Conservation (phyloP, 2,329 filamentous ascomycete species). For the Aspergillus fischeri region DNA sequence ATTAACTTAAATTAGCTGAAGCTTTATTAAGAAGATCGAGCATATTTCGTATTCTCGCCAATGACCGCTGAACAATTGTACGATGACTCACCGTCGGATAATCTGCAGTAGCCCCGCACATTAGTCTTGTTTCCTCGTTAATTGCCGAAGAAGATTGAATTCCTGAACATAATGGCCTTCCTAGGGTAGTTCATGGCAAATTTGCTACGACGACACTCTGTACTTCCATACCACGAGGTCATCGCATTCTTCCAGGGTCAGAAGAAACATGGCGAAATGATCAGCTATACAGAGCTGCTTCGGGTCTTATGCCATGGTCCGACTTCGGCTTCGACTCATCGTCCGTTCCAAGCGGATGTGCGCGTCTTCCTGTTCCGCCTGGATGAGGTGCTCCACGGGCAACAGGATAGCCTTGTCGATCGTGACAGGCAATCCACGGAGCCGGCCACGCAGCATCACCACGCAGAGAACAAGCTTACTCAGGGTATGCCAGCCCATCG, state of each 20-base stretch:
- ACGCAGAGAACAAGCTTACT: constrained; percentile 53
- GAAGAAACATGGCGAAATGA: too few species aligned
- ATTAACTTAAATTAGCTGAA: not conserved
- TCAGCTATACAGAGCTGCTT: too few species aligned
- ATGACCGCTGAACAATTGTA: not conserved
- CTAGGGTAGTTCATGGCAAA: too few species aligned
- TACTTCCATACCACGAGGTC: too few species aligned
- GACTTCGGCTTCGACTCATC: not conserved
- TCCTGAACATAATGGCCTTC: too few species aligned
- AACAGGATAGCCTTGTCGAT: constrained; percentile 45
- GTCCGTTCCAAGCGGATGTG: not conserved
- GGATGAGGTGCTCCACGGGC: constrained; percentile 25
- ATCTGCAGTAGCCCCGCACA: not conserved
- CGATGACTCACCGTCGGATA: not conserved
- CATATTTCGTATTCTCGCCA: not conserved
- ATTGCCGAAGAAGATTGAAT: too few species aligned
- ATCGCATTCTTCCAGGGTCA: too few species aligned
- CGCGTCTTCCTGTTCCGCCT: constrained; percentile 28
- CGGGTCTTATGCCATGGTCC: not conserved
- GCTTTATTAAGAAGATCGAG: not conserved
- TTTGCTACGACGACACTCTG: too few species aligned
- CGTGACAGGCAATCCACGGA: constrained; percentile 50
- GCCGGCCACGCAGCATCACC: constrained; percentile 53
- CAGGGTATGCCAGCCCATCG: constrained; percentile 46
- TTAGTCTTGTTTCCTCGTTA: too few species aligned